These are phyloP conservation scores for Panus rudis DNA, from an alignment of 768 basidiomycete genomes.

Conservation along the genomic window DNA sequence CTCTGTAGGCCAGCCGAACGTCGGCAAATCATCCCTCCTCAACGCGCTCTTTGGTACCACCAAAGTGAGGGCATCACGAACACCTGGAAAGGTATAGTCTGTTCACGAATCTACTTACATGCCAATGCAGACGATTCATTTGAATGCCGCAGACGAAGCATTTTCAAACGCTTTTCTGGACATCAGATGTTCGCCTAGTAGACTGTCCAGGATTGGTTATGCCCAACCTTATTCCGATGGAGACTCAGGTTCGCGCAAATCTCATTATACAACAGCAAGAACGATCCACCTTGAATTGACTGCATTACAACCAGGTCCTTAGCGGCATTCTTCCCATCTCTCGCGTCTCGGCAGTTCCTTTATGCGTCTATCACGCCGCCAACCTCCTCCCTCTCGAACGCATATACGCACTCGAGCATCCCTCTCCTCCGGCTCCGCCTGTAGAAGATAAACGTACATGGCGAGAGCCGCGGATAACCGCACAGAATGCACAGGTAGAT, in stretches of 20 bases:
- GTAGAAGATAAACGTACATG: constrained; percentile 73
- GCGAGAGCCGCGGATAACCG: constrained; percentile 35
- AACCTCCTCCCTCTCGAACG: constrained; percentile 71
- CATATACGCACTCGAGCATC: constrained; percentile 54
- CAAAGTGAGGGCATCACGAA: constrained; percentile 77
- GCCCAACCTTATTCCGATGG: constrained; percentile 77
- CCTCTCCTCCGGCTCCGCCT: constrained; percentile 26
- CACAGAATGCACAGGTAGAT: constrained; percentile 18
- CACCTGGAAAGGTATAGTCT: constrained; percentile 69
- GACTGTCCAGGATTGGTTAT: constrained; percentile 96
- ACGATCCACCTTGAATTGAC: background rate
- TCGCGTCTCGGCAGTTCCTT: constrained; percentile 74
- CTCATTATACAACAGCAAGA: constrained; percentile 6
- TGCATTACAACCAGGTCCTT: constrained; percentile 41
- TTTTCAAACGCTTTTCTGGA: constrained; percentile 91
- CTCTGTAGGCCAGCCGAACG: constrained; percentile 79
- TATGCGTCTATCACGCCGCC: constrained; percentile 69
- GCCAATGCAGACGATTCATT: background rate
- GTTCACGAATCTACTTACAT: background rate
- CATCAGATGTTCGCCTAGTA: constrained; percentile 76
- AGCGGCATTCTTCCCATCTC: constrained; percentile 73
- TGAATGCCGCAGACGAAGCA: constrained; percentile 68
- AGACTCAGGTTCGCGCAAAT: constrained; percentile 54
- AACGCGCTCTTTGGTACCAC: constrained; percentile 83
- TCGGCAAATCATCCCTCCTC: constrained; percentile 88